Percentiles rank a stretch among this genome's conserved stretches.
Evolutionary conservation across 106 monocot species (phyloP).

Genomic region (Dioscorea zingiberensis): DNA sequence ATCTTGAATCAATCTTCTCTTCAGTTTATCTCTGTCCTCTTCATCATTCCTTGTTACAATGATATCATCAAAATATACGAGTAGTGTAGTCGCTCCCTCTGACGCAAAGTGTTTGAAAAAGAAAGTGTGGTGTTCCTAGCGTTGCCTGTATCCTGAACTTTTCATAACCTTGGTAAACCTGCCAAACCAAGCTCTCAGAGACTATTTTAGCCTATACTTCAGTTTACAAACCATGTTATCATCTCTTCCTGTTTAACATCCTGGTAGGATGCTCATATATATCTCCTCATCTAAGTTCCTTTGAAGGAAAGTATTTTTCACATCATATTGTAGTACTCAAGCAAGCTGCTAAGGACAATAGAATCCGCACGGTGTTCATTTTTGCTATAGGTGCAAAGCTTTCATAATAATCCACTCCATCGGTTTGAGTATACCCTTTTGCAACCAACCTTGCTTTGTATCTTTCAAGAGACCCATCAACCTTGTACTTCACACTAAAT

Average conservation of each 20-base stretch:
- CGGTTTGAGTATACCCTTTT: not conserved
- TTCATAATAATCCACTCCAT: not conserved
- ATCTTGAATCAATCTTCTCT: not conserved
- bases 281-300: too few relatives aligned
- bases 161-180: too few relatives aligned
- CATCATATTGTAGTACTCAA: too few relatives aligned
- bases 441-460: constrained; percentile 4
- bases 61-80: too few relatives aligned
- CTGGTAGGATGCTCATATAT: not conserved
- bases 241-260: not conserved
- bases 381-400: constrained; percentile 1
- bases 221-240: not conserved
- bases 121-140: too few relatives aligned
- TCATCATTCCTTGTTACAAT: too few relatives aligned
- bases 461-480: not conserved
- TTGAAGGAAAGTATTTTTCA: too few relatives aligned
- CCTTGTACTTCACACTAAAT: not conserved
- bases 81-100: too few relatives aligned
- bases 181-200: too few relatives aligned
- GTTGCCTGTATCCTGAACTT: too few relatives aligned
- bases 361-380: not conserved
- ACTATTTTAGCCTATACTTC: not conserved
- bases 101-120: too few relatives aligned
- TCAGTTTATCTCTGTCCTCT: not conserved
- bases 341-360: not conserved